Evolutionary conservation across 2,329 filamentous ascomycete species (phyloP).

Genomic region (Rhexocercosporidium sp.): DNA sequence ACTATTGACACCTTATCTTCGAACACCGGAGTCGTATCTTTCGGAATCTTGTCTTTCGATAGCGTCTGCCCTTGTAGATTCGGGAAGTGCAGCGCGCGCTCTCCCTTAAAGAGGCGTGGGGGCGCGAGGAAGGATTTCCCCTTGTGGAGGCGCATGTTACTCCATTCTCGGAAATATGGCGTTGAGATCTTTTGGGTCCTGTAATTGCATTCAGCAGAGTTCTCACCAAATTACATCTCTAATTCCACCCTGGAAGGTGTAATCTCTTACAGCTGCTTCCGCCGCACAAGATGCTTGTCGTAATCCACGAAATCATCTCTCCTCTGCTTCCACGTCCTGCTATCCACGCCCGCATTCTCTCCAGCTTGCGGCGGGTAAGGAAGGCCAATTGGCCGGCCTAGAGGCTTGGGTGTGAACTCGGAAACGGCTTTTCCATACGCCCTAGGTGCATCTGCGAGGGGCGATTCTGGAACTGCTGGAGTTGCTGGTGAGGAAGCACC

Average conservation of each 20-base stretch:
- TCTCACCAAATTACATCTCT: neutral
- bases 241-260: neutral
- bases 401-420: conserved; percentile 62
- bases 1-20: conserved; percentile 78
- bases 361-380: conserved; percentile 72
- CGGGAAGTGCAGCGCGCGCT: conserved; percentile 88
- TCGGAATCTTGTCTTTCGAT: conserved; percentile 55
- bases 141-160: conserved; percentile 78
- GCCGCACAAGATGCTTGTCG: conserved; percentile 79
- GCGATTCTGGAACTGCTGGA: conserved; percentile 44
- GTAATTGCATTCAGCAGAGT: conserved; percentile 24
- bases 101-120: conserved; percentile 79
- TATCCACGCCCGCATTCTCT: conserved; percentile 81
- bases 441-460: conserved; percentile 62
- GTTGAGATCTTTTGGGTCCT: conserved; percentile 78
- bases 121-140: conserved; percentile 94
- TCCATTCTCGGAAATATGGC: conserved; percentile 96
- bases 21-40: conserved; percentile 78
- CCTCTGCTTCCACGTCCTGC: conserved; percentile 68
- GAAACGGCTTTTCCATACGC: conserved; percentile 61
- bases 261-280: conserved; percentile 70
- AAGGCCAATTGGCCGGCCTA: conserved; percentile 82
- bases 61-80: conserved; percentile 86
- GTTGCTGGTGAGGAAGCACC: conserved; percentile 22
- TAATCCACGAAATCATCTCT: conserved; percentile 83